Conservation (phyloP, 2,329 filamentous ascomycete species). For the Fusarium pseudocircinatum region DNA sequence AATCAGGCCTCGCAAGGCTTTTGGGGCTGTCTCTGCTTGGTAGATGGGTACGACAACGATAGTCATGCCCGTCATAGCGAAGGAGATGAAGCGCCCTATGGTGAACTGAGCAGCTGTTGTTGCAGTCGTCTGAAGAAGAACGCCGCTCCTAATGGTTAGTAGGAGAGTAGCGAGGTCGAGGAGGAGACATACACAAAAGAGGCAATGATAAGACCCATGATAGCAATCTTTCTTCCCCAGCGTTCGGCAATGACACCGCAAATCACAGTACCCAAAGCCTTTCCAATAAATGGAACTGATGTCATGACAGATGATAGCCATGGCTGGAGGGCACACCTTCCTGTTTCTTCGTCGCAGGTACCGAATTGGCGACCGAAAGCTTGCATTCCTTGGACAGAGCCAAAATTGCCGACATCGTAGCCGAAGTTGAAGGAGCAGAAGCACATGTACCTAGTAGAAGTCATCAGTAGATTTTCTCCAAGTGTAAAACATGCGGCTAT, state of each 20-base stretch:
- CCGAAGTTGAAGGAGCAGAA: conserved; percentile 43
- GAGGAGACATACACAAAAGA: not conserved
- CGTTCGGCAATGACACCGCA: conserved; percentile 39
- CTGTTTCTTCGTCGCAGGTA: conserved; percentile 20
- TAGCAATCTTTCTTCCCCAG: conserved; percentile 41
- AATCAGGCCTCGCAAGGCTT: conserved; percentile 43
- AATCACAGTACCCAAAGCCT: conserved; percentile 17
- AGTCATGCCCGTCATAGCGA: conserved; percentile 46
- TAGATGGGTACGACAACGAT: conserved; percentile 48
- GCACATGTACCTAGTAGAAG: conserved; percentile 35
- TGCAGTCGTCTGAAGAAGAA: conserved; percentile 44
- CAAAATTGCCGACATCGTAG: conserved; percentile 42
- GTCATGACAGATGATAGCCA: conserved; percentile 42
- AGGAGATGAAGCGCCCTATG: conserved; percentile 44
- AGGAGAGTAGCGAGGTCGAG: rapidly evolving
- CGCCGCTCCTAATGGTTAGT: conserved; percentile 14
- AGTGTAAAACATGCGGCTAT: too few relatives aligned
- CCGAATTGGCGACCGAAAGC: conserved; percentile 39
- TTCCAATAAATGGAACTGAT: conserved; percentile 40
- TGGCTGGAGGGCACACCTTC: conserved; percentile 25
- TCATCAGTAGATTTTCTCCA: not conserved
- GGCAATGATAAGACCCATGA: conserved; percentile 34
- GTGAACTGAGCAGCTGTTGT: conserved; percentile 45
- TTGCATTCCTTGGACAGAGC: conserved; percentile 42
- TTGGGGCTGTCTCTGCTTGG: conserved; percentile 42